phyloP scores from a whole-genome alignment of 108 stramenopile species.

The Cyclotella atomus region DNA sequence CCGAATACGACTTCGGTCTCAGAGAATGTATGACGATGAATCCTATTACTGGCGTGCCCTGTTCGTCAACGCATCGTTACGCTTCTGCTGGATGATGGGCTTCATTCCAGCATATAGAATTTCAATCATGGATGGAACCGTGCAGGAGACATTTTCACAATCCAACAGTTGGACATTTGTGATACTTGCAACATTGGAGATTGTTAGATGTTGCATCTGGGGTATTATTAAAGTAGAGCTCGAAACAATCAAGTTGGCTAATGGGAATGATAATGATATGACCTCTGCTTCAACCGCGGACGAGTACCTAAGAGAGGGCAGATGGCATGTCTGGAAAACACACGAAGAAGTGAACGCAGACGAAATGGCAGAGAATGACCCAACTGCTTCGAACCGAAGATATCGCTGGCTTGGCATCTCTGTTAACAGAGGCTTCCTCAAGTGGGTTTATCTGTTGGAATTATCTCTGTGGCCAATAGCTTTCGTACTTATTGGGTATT shows the following conservation, averaged over 20 bases:
- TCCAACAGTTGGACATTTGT: slow-evolving; percentile 77
- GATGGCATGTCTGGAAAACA: slow-evolving; percentile 19
- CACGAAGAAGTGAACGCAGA: not conserved
- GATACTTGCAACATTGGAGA: slow-evolving; percentile 69
- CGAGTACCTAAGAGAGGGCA: slow-evolving; percentile 40
- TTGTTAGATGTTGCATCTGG: slow-evolving; percentile 80
- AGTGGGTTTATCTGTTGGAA: slow-evolving; percentile 22
- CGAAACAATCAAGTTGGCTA: slow-evolving; percentile 79
- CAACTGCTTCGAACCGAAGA: not conserved
- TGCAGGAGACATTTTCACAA: slow-evolving; percentile 67
- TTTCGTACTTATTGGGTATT: slow-evolving; percentile 24
- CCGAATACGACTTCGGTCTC: slow-evolving; percentile 71
- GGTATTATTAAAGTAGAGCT: slow-evolving; percentile 81
- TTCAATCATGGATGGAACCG: slow-evolving; percentile 58
- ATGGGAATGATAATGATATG: slow-evolving; percentile 54
- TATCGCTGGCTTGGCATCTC: slow-evolving; percentile 25
- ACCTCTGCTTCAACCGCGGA: slow-evolving; percentile 39
- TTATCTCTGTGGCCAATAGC: slow-evolving; percentile 26
- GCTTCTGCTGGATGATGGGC: slow-evolving; percentile 88
- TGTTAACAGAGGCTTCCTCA: slow-evolving; percentile 16
- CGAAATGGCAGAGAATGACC: slow-evolving; percentile 3
- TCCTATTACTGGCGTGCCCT: slow-evolving; percentile 82
- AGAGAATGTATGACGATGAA: slow-evolving; percentile 75
- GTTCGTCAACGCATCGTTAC: slow-evolving; percentile 52
- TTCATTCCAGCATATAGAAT: slow-evolving; percentile 84